A percentile compares a stretch with the other conserved stretches of the same genome.
These are phyloP conservation scores for Thalassiosira mediterranea DNA, from an alignment of 352 stramenopile genomes.

Conservation along the genomic window DNA sequence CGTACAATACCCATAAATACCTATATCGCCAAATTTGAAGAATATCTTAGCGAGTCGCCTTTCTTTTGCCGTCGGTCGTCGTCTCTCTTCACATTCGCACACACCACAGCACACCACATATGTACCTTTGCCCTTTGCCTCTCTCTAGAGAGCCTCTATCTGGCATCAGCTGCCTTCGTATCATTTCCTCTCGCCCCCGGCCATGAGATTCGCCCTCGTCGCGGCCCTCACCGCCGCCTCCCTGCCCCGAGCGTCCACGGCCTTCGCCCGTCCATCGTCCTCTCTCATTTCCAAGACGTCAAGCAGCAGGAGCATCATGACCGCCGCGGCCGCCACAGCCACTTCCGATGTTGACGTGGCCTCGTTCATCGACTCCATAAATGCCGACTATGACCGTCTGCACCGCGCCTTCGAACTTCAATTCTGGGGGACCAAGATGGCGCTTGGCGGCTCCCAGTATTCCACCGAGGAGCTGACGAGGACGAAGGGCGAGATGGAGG, in stretches of 20 bases:
- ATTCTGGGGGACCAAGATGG: constrained; percentile 81
- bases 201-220: constrained; percentile 1
- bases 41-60: too few species aligned
- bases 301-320: background rate
- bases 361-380: constrained; percentile 65
- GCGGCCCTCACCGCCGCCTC: background rate
- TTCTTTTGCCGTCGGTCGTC: too few species aligned
- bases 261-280: background rate
- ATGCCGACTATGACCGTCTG: constrained; percentile 56
- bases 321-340: background rate
- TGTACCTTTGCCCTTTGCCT: too few species aligned
- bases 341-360: too few species aligned
- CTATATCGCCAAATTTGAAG: too few species aligned
- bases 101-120: too few species aligned
- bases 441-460: constrained; percentile 51
- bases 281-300: background rate
- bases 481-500: constrained; percentile 73
- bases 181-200: too few species aligned
- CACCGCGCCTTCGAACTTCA: constrained; percentile 69
- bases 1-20: too few species aligned
- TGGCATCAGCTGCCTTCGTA: too few species aligned
- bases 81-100: too few species aligned
- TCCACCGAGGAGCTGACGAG: constrained; percentile 53
- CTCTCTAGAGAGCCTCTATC: too few species aligned
- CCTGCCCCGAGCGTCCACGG: background rate